Conservation (phyloP, 495 filamentous ascomycete genomes). For the Penicillium fimorum region DNA sequence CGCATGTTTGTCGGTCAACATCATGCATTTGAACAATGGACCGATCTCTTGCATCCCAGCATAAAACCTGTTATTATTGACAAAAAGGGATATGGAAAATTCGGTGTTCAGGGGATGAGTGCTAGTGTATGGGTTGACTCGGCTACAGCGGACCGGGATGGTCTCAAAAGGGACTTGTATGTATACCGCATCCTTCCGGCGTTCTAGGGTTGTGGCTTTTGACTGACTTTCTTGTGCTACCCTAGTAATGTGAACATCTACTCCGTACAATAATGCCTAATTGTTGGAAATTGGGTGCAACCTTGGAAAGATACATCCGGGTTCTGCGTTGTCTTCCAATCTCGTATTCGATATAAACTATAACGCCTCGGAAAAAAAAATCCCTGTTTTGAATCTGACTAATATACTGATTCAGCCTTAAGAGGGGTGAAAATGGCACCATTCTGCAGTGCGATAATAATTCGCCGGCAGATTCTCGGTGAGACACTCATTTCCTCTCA, state of each 20-base stretch:
- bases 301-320: too few species aligned
- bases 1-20: slow-evolving; percentile 61
- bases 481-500: slow-evolving; percentile 6
- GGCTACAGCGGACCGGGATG: slow-evolving; percentile 50
- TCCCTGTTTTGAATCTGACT: background rate
- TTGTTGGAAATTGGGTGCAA: background rate
- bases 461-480: slow-evolving; percentile 6
- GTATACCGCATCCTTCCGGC: slow-evolving; percentile 10
- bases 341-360: background rate
- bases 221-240: background rate
- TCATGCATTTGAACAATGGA: slow-evolving; percentile 59
- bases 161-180: slow-evolving; percentile 38
- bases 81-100: slow-evolving; percentile 54
- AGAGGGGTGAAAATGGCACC: background rate
- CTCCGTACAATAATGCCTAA: too few species aligned
- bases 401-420: too few species aligned
- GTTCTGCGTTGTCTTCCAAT: background rate
- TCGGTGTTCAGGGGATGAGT: slow-evolving; percentile 52
- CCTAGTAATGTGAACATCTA: slow-evolving; percentile 19
- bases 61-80: slow-evolving; percentile 49
- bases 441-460: background rate
- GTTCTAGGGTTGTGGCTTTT: background rate
- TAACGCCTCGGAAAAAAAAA: background rate
- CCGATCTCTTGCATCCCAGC: slow-evolving; percentile 56
- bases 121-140: slow-evolving; percentile 62